Base-by-base conservation (phyloP, 2,329 filamentous ascomycete genomes). In the Claviceps spartinae region DNA sequence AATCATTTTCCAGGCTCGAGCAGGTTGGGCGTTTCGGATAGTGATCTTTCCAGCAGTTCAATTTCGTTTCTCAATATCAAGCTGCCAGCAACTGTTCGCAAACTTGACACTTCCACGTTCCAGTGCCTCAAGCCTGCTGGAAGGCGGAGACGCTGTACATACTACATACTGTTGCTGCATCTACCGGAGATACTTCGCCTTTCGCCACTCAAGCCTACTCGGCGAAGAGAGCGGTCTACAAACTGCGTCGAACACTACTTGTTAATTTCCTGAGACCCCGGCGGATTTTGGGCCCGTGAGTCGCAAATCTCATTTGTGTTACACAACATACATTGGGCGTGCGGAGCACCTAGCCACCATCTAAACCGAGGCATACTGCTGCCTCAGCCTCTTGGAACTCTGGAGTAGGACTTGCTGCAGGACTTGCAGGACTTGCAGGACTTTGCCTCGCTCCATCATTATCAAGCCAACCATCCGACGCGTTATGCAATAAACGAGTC, bases 401-500 rank as follows among this genome's bases (percentile, higher is more conserved):
- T 34, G 30, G 30, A 34, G 30, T 34, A 34, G 30, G 30, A 34
- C 30, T 34, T 34, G 30, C 30, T 11, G 9, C 3, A 34, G 30
- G 4, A 34, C 26, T 30, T 30, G 26, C 26, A 30, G 26, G 8
- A 30, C 26, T 30, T 30, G 20, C 18, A 24, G 11, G 13, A 52
- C 20, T 30, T 30, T 49, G 22, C 16, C 13, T 30, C 30, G 2
- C 38, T 18, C 11, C 9, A 37, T 45, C 34, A 13, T 44, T 20
- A 45, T 41, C 52, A 50, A 44, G 49, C 49, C 50, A 53, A 52
- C 34, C 47, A 11, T 4, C 47, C 57, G 51, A 52, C 56, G 55
- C 57, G 55, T 52, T 53, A 60, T 60, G 58, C 58, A 47, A 56
- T 54, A 59, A 50, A 52, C 47, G 43, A 43, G 22, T 47, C 53